Percentiles rank a stretch among this genome's conserved stretches.
These are phyloP conservation scores for Ballota nigra DNA, from an alignment of 257 asterid genomes.

Conservation along the genomic window DNA sequence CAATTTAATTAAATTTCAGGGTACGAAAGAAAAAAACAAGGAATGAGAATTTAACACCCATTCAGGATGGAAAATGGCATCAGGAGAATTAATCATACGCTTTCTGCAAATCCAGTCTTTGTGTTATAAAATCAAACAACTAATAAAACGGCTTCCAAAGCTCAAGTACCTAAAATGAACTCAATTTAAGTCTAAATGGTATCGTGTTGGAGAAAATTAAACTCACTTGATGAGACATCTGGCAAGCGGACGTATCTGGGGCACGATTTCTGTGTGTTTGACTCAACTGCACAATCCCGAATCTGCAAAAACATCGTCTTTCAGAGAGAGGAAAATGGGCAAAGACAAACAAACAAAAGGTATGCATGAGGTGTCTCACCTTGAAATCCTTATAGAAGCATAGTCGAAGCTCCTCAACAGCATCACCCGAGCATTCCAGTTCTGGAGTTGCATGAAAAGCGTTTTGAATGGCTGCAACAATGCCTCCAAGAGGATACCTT, in stretches of 20 bases:
- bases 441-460: conserved; percentile 79
- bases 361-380: conserved; percentile 36
- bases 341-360: neutral
- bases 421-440: conserved; percentile 61
- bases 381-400: conserved; percentile 88
- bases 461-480: conserved; percentile 73
- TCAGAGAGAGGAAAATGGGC: neutral
- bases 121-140: neutral
- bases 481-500: conserved; percentile 74
- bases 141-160: neutral
- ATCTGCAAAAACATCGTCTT: conserved; percentile 45
- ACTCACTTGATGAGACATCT: conserved; percentile 46
- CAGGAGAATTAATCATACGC: no score
- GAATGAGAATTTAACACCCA: no score
- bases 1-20: no score
- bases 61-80: no score
- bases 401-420: conserved; percentile 71
- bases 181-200: neutral
- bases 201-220: neutral
- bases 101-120: no score
- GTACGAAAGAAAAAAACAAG: no score
- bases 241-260: conserved; percentile 79
- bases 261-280: conserved; percentile 46
- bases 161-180: neutral
- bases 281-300: conserved; percentile 52